Conservation (phyloP, 331 rosid genomes). For the Pyrus hybrid region DNA sequence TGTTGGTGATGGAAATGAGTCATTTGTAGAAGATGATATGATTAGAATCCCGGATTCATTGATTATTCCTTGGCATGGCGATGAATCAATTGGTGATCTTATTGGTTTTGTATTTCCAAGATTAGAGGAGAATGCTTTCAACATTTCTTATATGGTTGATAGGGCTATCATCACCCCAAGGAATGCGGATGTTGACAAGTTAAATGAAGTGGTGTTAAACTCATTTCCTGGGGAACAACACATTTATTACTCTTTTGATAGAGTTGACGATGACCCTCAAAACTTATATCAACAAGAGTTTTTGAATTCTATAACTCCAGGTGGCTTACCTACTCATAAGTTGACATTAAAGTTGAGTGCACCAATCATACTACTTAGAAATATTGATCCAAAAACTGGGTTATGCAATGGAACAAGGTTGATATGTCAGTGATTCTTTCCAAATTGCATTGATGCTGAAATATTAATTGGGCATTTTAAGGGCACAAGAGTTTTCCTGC, state of each 20-base stretch:
- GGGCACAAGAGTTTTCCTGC: neutral
- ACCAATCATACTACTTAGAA: neutral
- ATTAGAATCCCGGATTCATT: neutral
- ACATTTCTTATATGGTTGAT: neutral
- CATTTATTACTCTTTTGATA: neutral
- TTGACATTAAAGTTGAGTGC: neutral
- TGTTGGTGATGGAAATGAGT: neutral
- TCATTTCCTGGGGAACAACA: neutral
- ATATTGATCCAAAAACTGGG: neutral
- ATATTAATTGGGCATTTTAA: neutral
- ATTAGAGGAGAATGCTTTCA: neutral
- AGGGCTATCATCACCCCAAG: neutral
- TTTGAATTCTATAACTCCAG: neutral
- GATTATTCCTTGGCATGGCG: neutral
- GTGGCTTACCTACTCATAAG: neutral
- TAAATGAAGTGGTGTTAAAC: neutral
- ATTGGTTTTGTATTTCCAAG: neutral
- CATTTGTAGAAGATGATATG: neutral
- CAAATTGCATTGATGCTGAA: neutral
- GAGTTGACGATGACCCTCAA: neutral
- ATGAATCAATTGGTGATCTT: neutral
- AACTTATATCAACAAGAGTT: neutral
- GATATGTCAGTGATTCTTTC: neutral
- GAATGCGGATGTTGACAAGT: neutral
- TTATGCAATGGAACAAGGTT: slow-evolving; percentile 8